Conservation (phyloP, 345 rosid species). For the Pugionium dolabratum region DNA sequence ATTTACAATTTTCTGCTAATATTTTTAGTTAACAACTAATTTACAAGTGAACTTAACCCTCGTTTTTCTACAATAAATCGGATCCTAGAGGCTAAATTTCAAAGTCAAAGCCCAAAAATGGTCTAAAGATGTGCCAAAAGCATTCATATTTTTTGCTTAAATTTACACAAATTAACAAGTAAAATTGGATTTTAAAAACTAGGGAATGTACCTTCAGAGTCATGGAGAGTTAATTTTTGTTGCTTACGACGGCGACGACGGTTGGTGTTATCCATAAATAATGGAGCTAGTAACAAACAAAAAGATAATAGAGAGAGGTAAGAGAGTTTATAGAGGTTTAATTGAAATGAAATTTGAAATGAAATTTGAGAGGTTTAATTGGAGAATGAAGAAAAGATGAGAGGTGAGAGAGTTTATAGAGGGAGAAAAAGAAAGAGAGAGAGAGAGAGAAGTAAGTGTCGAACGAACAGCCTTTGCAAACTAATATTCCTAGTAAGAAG, state of each 20-base stretch:
- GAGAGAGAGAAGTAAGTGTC: background rate
- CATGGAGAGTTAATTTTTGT: constrained; percentile 22
- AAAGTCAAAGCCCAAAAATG: background rate
- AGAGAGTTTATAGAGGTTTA: too few species aligned
- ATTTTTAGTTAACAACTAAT: background rate
- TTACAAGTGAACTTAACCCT: constrained; percentile 7
- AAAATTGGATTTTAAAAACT: background rate
- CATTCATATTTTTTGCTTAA: background rate
- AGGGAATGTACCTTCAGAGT: constrained; percentile 39
- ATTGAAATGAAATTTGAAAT: too few species aligned
- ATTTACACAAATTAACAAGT: background rate
- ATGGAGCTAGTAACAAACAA: background rate
- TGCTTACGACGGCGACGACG: constrained; percentile 39
- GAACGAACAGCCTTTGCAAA: background rate
- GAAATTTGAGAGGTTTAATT: background rate
- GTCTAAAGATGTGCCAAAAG: constrained; percentile 18
- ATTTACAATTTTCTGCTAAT: too few species aligned
- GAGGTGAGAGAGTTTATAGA: constrained; percentile 9
- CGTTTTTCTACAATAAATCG: constrained; percentile 2
- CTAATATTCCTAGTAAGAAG: background rate
- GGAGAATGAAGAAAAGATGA: constrained; percentile 16
- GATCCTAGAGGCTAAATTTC: constrained; percentile 9
- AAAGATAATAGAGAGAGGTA: background rate
- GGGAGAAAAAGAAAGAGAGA: background rate
- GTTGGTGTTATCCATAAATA: constrained; percentile 32